Evolutionary conservation across 441 rosid species (phyloP).

Genomic region (Corymbia calophylla): DNA sequence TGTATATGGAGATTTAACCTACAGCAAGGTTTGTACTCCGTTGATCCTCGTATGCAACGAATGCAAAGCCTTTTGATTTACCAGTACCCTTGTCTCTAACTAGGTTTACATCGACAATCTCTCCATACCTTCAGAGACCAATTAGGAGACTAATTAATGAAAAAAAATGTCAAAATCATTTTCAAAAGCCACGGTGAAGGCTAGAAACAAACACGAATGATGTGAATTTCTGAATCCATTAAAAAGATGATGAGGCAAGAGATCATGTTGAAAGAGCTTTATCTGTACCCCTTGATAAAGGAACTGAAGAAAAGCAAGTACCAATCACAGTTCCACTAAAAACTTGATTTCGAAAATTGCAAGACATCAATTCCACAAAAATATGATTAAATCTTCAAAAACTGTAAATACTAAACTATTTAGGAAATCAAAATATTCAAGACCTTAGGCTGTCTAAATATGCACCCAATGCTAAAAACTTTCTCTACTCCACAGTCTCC

Average conservation of each 20-base stretch:
- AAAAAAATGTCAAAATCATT: not conserved
- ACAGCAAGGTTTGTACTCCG: constrained; percentile 86
- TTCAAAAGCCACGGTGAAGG: not conserved
- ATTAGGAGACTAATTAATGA: not conserved
- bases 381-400: not conserved
- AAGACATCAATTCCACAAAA: not conserved
- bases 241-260: not conserved
- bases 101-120: constrained; percentile 86
- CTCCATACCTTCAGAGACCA: constrained; percentile 48
- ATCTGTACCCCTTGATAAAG: not conserved
- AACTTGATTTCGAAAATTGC: not conserved
- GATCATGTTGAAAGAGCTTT: not conserved
- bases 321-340: not conserved
- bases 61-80: constrained; percentile 85
- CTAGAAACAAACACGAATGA: not conserved
- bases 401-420: not conserved
- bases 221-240: not conserved
- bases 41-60: constrained; percentile 90
- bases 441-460: not conserved
- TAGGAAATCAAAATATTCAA: not conserved
- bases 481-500: not conserved
- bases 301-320: not conserved
- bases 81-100: constrained; percentile 90
- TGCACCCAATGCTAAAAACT: not conserved
- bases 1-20: constrained; percentile 33